Evolutionary conservation across 495 filamentous ascomycete genomes (phyloP).

Genomic region (Baudoinia panamericana): DNA sequence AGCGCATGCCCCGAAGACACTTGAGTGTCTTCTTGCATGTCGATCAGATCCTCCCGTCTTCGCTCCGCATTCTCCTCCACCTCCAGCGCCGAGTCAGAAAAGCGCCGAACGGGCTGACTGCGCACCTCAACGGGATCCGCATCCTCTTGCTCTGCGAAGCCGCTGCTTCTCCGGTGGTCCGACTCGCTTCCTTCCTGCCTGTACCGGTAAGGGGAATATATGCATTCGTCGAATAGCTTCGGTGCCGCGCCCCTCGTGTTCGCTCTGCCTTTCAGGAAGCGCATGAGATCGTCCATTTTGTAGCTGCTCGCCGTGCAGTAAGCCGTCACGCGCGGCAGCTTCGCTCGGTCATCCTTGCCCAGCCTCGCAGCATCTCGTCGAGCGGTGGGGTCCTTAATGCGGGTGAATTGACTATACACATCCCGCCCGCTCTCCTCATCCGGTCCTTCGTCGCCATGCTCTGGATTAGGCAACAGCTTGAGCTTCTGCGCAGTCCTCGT

Average conservation of each 20-base stretch:
- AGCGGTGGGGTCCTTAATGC: constrained; percentile 93
- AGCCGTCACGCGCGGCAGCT: constrained; percentile 80
- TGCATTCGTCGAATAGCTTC: constrained; percentile 90
- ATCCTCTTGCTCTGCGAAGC: constrained; percentile 21
- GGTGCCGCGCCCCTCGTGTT: constrained; percentile 65
- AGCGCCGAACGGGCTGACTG: constrained; percentile 21
- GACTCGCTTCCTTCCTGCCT: constrained; percentile 16
- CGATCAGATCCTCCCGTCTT: constrained; percentile 32
- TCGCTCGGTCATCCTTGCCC: constrained; percentile 82
- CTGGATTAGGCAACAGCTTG: constrained; percentile 83
- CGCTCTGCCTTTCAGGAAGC: constrained; percentile 70
- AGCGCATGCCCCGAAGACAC: constrained; percentile 4
- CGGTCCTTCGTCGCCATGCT: constrained; percentile 56
- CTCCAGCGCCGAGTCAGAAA: constrained; percentile 33
- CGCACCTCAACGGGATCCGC: constrained; percentile 17
- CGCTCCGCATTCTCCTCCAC: constrained; percentile 28
- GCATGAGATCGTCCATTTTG: constrained; percentile 72
- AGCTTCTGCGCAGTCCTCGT: constrained; percentile 93
- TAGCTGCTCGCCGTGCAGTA: constrained; percentile 92
- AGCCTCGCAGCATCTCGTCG: constrained; percentile 82
- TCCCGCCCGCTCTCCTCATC: constrained; percentile 89
- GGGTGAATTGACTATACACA: constrained; percentile 87
- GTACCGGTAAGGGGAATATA: constrained; percentile 87
- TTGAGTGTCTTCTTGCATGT: constrained; percentile 20
- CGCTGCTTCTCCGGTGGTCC: constrained; percentile 32